These are phyloP conservation scores for Centrapalus pauciflorus DNA, from an alignment of 129 eudicot genomes.

Conservation along the genomic window DNA sequence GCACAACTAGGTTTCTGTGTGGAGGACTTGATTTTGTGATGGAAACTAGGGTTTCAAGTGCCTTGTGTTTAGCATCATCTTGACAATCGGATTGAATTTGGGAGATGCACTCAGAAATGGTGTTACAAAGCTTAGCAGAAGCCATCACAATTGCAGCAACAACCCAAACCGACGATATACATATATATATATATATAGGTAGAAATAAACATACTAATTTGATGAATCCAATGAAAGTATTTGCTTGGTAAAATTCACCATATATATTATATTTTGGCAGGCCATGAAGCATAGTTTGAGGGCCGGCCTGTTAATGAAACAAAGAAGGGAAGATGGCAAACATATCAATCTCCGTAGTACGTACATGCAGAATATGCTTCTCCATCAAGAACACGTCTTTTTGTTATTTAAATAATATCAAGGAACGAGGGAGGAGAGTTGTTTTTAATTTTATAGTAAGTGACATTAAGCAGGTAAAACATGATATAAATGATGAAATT, in stretches of 20 bases:
- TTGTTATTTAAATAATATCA: too few relatives aligned
- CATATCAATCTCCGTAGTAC: too few relatives aligned
- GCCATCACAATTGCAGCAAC: slow-evolving; percentile 27
- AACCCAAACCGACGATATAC: not conserved
- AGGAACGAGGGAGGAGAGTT: too few relatives aligned
- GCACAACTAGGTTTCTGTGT: slow-evolving; percentile 54
- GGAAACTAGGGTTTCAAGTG: slow-evolving; percentile 47
- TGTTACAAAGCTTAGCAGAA: slow-evolving; percentile 29
- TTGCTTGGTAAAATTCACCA: slow-evolving; percentile 32
- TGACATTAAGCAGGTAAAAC: too few relatives aligned
- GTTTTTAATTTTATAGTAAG: too few relatives aligned
- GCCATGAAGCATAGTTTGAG: slow-evolving; percentile 26
- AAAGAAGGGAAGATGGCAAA: too few relatives aligned
- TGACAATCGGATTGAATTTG: slow-evolving; percentile 40
- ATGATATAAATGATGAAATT: too few relatives aligned
- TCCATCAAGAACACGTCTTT: too few relatives aligned
- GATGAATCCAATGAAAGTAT: slow-evolving; percentile 41
- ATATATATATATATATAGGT: slow-evolving; percentile 4
- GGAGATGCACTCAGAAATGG: slow-evolving; percentile 50
- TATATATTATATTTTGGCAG: not conserved
- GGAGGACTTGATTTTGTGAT: slow-evolving; percentile 69
- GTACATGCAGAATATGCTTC: too few relatives aligned
- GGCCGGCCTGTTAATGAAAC: too few relatives aligned
- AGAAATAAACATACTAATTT: slow-evolving; percentile 9
- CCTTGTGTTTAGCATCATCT: slow-evolving; percentile 31